phyloP scores from a whole-genome alignment of 1,284 basidiomycete genomes.

The Irpex lacteus region DNA sequence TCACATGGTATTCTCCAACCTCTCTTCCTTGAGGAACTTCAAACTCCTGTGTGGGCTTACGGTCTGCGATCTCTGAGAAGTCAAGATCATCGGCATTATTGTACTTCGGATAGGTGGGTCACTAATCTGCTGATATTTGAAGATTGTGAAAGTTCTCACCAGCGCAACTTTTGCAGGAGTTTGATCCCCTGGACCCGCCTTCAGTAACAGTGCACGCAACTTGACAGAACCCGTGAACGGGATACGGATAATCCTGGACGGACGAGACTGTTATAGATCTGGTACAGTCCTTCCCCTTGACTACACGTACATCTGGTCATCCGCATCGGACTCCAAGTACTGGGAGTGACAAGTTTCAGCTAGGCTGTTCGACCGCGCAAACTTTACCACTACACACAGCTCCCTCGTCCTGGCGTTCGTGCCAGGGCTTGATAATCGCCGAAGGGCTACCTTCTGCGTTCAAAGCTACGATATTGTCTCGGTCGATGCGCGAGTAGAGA shows the following conservation, averaged over 20 bases:
- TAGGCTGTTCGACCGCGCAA: background rate
- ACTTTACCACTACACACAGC: conserved; percentile 39
- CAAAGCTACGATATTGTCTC: conserved; percentile 67
- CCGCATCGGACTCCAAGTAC: conserved; percentile 79
- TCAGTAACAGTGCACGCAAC: conserved; percentile 69
- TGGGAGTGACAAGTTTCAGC: conserved; percentile 28
- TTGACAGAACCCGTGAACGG: conserved; percentile 82
- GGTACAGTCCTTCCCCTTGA: conserved; percentile 5
- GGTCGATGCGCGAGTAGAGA: conserved; percentile 67
- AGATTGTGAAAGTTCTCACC: conserved; percentile 37
- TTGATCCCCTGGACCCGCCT: conserved; percentile 69
- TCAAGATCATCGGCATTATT: conserved; percentile 70
- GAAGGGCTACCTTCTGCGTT: conserved; percentile 54
- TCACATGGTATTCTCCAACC: conserved; percentile 78
- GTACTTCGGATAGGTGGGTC: conserved; percentile 43
- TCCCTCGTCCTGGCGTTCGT: conserved; percentile 60
- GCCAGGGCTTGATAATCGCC: conserved; percentile 74
- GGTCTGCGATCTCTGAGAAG: conserved; percentile 67
- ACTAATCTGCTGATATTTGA: background rate
- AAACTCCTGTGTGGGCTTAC: conserved; percentile 66
- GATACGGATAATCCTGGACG: conserved; percentile 67
- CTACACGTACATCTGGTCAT: conserved; percentile 68
- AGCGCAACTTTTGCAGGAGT: conserved; percentile 66
- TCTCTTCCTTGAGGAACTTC: conserved; percentile 63
- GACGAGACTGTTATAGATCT: background rate